phyloP scores from a whole-genome alignment of 2,329 filamentous ascomycete genomes.

The Pseudogymnoascus sp. region DNA sequence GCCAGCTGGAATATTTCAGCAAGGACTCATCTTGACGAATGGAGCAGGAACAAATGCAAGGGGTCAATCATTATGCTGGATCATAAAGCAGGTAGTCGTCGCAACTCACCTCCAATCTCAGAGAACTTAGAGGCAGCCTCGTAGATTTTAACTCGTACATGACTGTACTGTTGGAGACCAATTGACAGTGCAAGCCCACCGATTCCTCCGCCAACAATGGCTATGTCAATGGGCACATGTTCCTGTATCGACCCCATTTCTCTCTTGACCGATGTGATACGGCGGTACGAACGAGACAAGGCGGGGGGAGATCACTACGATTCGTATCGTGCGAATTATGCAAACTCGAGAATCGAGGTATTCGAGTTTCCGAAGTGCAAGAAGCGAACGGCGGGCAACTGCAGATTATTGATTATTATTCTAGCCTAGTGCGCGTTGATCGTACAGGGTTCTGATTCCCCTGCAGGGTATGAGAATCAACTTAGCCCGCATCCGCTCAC shows the following conservation, averaged over 20 bases:
- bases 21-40: not conserved
- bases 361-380: not conserved
- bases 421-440: not conserved
- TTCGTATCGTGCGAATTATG: not conserved
- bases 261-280: not conserved
- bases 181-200: slow-evolving; percentile 17
- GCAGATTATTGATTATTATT: not conserved
- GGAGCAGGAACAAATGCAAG: slow-evolving; percentile 1
- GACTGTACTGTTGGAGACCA: slow-evolving; percentile 14
- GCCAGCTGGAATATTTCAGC: slow-evolving; percentile 13
- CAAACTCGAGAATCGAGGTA: not conserved
- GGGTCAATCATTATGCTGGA: not conserved
- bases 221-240: slow-evolving; percentile 12
- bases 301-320: not conserved
- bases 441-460: not conserved
- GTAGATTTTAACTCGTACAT: slow-evolving; percentile 19
- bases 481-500: not conserved
- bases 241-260: not conserved
- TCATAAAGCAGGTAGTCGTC: not conserved
- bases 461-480: not conserved
- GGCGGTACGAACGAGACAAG: not conserved
- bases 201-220: slow-evolving; percentile 23
- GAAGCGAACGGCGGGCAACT: not conserved
- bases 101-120: slow-evolving; percentile 19
- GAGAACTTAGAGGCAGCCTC: slow-evolving; percentile 16